phyloP scores from a whole-genome alignment of 345 rosid species.

The Brassica juncea region DNA sequence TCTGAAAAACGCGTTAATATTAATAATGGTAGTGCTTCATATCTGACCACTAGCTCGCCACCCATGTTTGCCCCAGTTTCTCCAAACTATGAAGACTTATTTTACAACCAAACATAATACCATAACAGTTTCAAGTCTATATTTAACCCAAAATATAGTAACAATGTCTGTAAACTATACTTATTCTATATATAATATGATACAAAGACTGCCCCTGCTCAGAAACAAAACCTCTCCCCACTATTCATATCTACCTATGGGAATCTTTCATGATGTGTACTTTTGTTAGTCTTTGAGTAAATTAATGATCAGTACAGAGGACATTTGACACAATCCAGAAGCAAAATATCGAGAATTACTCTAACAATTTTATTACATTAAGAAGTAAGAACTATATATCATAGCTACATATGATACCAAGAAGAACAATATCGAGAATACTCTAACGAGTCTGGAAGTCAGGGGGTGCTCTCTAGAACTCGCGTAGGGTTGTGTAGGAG shows the following conservation, averaged over 20 bases:
- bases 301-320: not conserved
- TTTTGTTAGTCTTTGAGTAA: conserved; percentile 4
- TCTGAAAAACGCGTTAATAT: not conserved
- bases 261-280: not conserved
- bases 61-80: conserved; percentile 25
- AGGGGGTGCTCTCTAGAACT: conserved; percentile 67
- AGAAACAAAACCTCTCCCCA: conserved; percentile 2
- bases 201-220: not conserved
- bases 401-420: not conserved
- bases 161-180: not conserved
- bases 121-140: not conserved
- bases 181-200: not conserved
- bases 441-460: conserved; percentile 50
- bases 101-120: not conserved
- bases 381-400: not conserved
- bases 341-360: not conserved
- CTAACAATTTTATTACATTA: not conserved
- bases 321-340: not conserved
- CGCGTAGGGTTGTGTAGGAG: conserved; percentile 50
- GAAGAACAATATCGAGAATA: not conserved
- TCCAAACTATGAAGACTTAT: not conserved
- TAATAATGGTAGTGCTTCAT: not conserved
- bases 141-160: not conserved
- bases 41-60: conserved; percentile 14
- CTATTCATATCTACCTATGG: not conserved